Evolutionary conservation across 2,329 filamentous ascomycete species (phyloP), one percentile per base, ranked within the genome.

Genomic region (Ophioceras dolichostomum): DNA sequence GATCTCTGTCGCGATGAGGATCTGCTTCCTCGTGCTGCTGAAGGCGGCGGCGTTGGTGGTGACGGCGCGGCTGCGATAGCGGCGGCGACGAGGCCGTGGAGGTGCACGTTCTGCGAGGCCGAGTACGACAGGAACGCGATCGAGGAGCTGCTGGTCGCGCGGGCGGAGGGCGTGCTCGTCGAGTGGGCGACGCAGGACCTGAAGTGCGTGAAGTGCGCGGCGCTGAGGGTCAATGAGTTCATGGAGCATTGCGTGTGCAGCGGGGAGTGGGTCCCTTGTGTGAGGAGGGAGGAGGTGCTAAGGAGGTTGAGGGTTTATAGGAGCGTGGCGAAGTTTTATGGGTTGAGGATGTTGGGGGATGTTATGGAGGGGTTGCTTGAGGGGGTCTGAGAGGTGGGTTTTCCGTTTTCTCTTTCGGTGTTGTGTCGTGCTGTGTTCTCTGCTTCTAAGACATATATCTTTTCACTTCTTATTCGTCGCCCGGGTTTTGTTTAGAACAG

Each of bases 171-270:
- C 17, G 62, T 81, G 53, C 66, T 85, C 7, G 70, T 85, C 19
- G 76, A 82, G 49, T 98, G 93, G 88, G 70, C 77, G 44, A 84
- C 80, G 24, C 89, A 96, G 61, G 91, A 98, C 56, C 60, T 96
- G 40, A 86, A 86, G 59, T 98, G 91, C 47, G 54, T 51, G 21
- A 68, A 71, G 41, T 83, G 78, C 55, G 75, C 71, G 22, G 85
- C 85, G 47, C 59, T 94, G 28, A 67, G 86, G 52, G 69, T 84
- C 29, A 96, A 94, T 55, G 89, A 95, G 51, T 93, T 96, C 49
- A 87, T 91, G 78, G 89, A 95, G 57, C 88, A 96, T 58, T 98
- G 93, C 59, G 82, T 79, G 10, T 98, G 91, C 64, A 85, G 84
- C 43, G 91, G 91, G 4, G 72, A 73, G 41, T 98, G 91, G 91